phyloP scores from a whole-genome alignment of 139 green algal genomes.

The Parachlorella kessleri region DNA sequence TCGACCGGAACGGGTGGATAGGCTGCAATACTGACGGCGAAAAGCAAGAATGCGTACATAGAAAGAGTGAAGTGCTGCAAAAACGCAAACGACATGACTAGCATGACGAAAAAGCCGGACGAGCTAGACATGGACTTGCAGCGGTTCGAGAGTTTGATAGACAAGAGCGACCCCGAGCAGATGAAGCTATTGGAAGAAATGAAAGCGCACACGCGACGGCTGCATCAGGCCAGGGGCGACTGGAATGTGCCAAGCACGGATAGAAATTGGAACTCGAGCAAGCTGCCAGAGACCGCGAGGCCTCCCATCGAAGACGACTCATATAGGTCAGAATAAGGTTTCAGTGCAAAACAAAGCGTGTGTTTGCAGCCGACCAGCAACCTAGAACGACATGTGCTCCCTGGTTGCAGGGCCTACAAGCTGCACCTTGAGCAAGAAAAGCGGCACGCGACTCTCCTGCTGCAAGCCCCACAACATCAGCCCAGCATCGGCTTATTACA shows the following conservation, averaged over 20 bases:
- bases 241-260: constrained; percentile 28
- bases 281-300: not conserved
- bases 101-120: not conserved
- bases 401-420: not conserved
- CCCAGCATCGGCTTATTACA: too few species aligned
- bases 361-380: too few species aligned
- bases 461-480: too few species aligned
- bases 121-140: constrained; percentile 13
- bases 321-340: not conserved
- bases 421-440: not conserved
- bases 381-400: too few species aligned
- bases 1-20: too few species aligned
- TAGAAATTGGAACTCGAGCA: constrained; percentile 33
- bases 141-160: constrained; percentile 22
- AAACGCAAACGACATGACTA: too few species aligned
- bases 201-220: constrained; percentile 19
- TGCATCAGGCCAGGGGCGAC: constrained; percentile 28
- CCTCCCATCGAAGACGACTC: not conserved
- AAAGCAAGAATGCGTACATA: too few species aligned
- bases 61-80: too few species aligned
- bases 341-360: too few species aligned
- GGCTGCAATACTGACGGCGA: too few species aligned
- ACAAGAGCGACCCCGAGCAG: constrained; percentile 35
- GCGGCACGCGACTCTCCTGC: not conserved
- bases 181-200: constrained; percentile 33